Conservation (phyloP, 345 rosid genomes). For the Bretschneidera sinensis region DNA sequence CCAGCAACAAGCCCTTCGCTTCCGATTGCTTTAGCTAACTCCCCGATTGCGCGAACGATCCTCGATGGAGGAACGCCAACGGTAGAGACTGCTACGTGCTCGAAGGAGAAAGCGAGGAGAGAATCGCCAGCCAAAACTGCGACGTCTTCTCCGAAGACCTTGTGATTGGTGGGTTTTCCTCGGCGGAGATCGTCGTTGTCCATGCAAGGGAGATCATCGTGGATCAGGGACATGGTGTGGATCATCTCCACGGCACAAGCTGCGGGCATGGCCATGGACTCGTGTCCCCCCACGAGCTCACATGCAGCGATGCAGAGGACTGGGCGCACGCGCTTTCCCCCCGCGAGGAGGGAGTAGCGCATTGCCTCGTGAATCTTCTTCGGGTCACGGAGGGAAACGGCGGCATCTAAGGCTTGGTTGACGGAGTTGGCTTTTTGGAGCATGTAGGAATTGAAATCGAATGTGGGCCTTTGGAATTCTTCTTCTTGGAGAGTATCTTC, state of each 20-base stretch:
- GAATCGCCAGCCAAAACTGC: slow-evolving; percentile 93
- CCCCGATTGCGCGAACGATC: slow-evolving; percentile 55
- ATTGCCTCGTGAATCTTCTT: slow-evolving; percentile 82
- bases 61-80: slow-evolving; percentile 40
- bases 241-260: slow-evolving; percentile 95
- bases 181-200: slow-evolving; percentile 96
- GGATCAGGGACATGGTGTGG: slow-evolving; percentile 93
- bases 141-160: slow-evolving; percentile 71
- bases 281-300: slow-evolving; percentile 74
- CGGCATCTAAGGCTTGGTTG: slow-evolving; percentile 61
- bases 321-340: slow-evolving; percentile 84
- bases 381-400: slow-evolving; percentile 63
- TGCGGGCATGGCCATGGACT: slow-evolving; percentile 66
- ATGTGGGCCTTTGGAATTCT: slow-evolving; percentile 32
- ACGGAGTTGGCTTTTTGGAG: slow-evolving; percentile 48
- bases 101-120: slow-evolving; percentile 70
- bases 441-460: slow-evolving; percentile 83
- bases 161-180: slow-evolving; percentile 90
- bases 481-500: slow-evolving; percentile 36
- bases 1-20: slow-evolving; percentile 78
- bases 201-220: slow-evolving; percentile 95
- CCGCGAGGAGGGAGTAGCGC: slow-evolving; percentile 90
- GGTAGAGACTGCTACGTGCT: slow-evolving; percentile 61
- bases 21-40: slow-evolving; percentile 66
- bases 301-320: slow-evolving; percentile 82